Evolutionary conservation across 148 eudicot genomes (phyloP).

Genomic region (Spergularia bocconei): DNA sequence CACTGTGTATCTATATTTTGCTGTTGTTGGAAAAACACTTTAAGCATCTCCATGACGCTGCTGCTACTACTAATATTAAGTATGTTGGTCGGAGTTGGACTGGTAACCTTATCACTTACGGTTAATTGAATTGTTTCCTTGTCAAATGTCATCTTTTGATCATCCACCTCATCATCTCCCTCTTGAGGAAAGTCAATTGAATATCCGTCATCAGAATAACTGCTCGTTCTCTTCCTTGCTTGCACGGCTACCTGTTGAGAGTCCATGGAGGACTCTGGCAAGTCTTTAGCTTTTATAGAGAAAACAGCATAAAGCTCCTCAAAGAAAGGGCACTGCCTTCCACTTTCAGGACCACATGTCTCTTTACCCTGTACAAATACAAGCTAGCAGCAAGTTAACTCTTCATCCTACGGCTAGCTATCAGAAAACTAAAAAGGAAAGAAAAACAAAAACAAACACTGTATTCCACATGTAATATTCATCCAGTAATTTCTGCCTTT

Average conservation of each 20-base stretch:
- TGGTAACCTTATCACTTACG: background rate
- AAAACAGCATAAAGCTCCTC: slow-evolving; percentile 46
- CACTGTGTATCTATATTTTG: slow-evolving; percentile 46
- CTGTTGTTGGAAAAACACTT: slow-evolving; percentile 44
- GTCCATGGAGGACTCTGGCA: slow-evolving; percentile 23
- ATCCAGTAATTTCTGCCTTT: too few relatives aligned
- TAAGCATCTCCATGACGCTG: slow-evolving; percentile 38
- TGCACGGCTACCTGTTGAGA: slow-evolving; percentile 20
- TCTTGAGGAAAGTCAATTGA: slow-evolving; percentile 37
- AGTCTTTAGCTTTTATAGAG: slow-evolving; percentile 27
- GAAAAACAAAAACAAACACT: too few relatives aligned
- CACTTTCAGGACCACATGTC: slow-evolving; percentile 28
- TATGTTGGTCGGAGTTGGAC: background rate
- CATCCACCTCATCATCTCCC: slow-evolving; percentile 28
- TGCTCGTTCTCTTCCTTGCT: slow-evolving; percentile 32
- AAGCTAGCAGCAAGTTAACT: background rate
- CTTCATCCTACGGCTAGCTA: background rate
- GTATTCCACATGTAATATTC: too few relatives aligned
- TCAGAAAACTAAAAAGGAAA: background rate
- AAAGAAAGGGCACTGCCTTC: slow-evolving; percentile 41
- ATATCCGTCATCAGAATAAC: slow-evolving; percentile 25
- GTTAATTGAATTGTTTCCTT: slow-evolving; percentile 20
- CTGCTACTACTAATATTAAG: background rate
- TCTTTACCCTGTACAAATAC: slow-evolving; percentile 37
- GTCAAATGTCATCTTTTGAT: slow-evolving; percentile 20